Conservation (phyloP, 306 rosid genomes). For the Vicia villosa region DNA sequence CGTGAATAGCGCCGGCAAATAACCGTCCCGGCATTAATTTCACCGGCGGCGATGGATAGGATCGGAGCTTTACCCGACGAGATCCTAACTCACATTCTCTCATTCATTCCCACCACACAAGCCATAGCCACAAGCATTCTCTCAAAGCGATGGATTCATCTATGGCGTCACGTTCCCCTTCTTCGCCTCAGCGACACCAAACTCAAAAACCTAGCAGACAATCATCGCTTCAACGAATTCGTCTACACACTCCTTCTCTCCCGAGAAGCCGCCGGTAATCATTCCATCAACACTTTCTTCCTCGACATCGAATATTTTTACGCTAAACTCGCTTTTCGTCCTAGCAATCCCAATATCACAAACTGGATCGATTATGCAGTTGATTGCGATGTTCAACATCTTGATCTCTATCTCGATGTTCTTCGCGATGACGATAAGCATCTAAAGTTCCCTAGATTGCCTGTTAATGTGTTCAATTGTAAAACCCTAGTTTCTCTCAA, state of each 20-base stretch:
- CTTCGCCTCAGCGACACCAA: not conserved
- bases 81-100: not conserved
- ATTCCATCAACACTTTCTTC: not conserved
- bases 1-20: too few species aligned
- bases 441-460: not conserved
- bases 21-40: not conserved
- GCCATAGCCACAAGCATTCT: not conserved
- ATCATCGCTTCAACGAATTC: not conserved
- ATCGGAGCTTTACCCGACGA: not conserved
- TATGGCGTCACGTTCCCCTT: not conserved
- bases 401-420: not conserved
- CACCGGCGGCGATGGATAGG: not conserved
- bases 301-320: not conserved
- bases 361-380: not conserved
- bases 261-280: not conserved
- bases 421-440: not conserved
- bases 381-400: not conserved
- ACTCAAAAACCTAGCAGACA: not conserved
- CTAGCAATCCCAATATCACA: not conserved
- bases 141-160: not conserved
- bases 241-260: not conserved
- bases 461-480: not conserved
- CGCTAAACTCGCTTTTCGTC: not conserved
- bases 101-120: not conserved
- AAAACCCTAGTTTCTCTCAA: slow-evolving; percentile 9